Evolutionary conservation across 495 filamentous ascomycete genomes (phyloP).

Genomic region (Podospora pseudopauciseta): DNA sequence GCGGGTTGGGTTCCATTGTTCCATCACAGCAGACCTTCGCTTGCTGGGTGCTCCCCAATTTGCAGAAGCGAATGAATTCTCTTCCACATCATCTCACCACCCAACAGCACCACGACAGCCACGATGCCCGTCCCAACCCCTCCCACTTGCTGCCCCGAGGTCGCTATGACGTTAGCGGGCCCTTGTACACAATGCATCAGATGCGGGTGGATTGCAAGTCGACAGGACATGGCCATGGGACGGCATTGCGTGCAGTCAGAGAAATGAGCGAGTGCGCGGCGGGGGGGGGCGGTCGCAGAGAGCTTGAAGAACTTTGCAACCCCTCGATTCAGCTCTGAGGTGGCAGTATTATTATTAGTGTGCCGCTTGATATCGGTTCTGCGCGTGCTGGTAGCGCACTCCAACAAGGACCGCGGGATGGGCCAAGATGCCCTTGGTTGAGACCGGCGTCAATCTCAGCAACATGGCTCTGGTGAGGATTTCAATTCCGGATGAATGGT

Average conservation of each 20-base stretch:
- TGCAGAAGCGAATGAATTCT: conserved; percentile 9
- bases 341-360: not conserved
- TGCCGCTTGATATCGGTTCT: conserved; percentile 4
- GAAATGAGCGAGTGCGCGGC: not conserved
- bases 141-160: not conserved
- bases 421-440: not conserved
- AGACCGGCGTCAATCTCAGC: not conserved
- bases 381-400: not conserved
- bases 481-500: conserved; percentile 12
- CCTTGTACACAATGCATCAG: not conserved
- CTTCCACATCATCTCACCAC: not conserved
- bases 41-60: conserved; percentile 5
- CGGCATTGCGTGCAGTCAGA: conserved; percentile 6
- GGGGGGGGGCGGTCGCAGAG: too few relatives aligned
- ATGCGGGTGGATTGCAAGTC: not conserved
- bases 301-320: not conserved
- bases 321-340: not conserved
- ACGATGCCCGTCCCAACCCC: too few relatives aligned
- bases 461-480: not conserved
- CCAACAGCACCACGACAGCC: not conserved
- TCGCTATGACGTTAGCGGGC: conserved; percentile 4
- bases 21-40: conserved; percentile 2
- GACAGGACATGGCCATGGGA: not conserved
- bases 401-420: not conserved
- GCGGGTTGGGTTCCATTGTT: conserved; percentile 9